Conservation (phyloP, 2,329 filamentous ascomycete species). For the Fusarium continuum region DNA sequence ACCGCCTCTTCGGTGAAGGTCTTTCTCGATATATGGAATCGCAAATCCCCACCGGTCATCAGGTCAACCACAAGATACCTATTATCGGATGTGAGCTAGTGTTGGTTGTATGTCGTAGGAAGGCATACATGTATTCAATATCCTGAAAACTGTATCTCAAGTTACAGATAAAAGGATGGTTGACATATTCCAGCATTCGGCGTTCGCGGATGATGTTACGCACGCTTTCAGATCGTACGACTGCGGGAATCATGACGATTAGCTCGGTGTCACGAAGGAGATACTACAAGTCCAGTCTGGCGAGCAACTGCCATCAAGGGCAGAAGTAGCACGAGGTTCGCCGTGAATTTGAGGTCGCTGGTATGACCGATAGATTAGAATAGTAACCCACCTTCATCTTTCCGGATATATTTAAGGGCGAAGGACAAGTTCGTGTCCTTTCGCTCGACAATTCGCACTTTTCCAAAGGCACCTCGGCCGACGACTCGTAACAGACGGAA, state of each 20-base stretch:
- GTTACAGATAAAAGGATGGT: conserved; percentile 98
- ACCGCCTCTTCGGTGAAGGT: conserved; percentile 98
- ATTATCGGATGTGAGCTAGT: conserved; percentile 31
- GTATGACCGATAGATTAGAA: not conserved
- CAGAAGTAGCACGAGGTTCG: conserved; percentile 1
- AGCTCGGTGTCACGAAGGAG: conserved; percentile 24
- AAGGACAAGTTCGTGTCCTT: conserved; percentile 96
- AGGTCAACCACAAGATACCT: conserved; percentile 98
- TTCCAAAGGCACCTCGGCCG: conserved; percentile 97
- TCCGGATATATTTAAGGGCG: conserved; percentile 96
- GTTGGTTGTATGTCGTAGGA: not conserved
- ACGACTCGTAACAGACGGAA: conserved; percentile 95
- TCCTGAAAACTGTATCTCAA: conserved; percentile 99
- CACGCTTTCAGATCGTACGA: conserved; percentile 96
- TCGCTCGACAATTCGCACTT: conserved; percentile 97
- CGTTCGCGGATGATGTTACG: conserved; percentile 98
- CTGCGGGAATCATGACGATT: conserved; percentile 57
- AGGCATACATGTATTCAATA: conserved; percentile 91
- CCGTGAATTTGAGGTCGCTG: not conserved
- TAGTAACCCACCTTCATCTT: conserved; percentile 85
- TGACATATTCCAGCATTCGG: conserved; percentile 97
- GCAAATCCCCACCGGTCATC: conserved; percentile 96
- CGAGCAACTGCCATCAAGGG: not conserved
- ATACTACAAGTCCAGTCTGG: conserved; percentile 1
- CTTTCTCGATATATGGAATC: conserved; percentile 97